Percentiles rank a stretch among this genome's conserved stretches.
phyloP scores from a whole-genome alignment of 805 yeast genomes.

The Saturnispora quitensis region DNA sequence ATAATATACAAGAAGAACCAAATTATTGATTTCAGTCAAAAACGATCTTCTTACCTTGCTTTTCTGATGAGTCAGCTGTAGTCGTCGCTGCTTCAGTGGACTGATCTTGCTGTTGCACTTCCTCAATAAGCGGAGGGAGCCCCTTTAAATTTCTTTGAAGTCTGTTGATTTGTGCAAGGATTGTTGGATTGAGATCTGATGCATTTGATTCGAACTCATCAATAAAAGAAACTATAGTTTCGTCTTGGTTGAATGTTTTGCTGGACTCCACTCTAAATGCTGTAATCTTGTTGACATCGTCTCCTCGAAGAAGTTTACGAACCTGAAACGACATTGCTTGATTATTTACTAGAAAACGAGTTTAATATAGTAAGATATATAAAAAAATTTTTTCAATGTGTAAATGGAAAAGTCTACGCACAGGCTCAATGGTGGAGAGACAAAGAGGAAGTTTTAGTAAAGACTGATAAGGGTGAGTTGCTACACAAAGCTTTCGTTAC shows the following conservation, averaged over 20 bases:
- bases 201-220: conserved; percentile 13
- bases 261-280: conserved; percentile 10
- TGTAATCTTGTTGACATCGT: conserved; percentile 12
- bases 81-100: not conserved
- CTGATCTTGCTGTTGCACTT: conserved; percentile 5
- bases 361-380: not conserved
- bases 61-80: not conserved
- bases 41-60: conserved; percentile 5
- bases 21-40: not conserved
- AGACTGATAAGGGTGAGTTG: not conserved
- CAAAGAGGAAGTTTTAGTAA: not conserved
- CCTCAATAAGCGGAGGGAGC: conserved; percentile 28
- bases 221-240: conserved; percentile 9
- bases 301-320: conserved; percentile 7
- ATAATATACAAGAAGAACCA: not conserved
- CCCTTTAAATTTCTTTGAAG: conserved; percentile 31
- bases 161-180: conserved; percentile 28
- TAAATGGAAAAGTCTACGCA: not conserved
- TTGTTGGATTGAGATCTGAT: conserved; percentile 22
- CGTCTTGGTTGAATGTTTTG: conserved; percentile 12
- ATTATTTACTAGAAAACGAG: not conserved
- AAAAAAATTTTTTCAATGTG: not conserved
- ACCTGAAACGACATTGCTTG: conserved; percentile 6
- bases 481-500: no score
- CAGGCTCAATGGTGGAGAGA: not conserved